A percentile compares a stretch with the other conserved stretches of the same genome.
These are phyloP conservation scores for Myriosclerotinia duriaeana DNA, from an alignment of 2,329 filamentous ascomycete genomes.

Conservation along the genomic window DNA sequence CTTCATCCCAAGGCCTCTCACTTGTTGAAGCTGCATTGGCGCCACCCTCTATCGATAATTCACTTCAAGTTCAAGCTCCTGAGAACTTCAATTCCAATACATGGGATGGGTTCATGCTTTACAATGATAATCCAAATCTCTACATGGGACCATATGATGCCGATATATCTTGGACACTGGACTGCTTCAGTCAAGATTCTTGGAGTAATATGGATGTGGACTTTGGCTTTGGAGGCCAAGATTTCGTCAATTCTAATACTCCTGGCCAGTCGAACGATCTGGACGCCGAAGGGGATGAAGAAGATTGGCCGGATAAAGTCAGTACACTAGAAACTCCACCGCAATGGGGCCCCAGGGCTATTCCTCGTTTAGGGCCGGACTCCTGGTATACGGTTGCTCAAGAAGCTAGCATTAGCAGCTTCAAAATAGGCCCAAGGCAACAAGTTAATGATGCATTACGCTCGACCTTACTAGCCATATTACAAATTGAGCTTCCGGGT, in stretches of 20 bases:
- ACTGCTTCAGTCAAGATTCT: slow-evolving; percentile 27
- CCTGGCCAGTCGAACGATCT: slow-evolving; percentile 25
- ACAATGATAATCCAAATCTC: slow-evolving; percentile 30
- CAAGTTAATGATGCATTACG: slow-evolving; percentile 30
- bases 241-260: neutral
- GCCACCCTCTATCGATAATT: slow-evolving; percentile 26
- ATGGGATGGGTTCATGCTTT: slow-evolving; percentile 38
- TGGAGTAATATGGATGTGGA: slow-evolving; percentile 20
- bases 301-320: slow-evolving; percentile 38
- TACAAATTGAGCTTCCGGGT: slow-evolving; percentile 20
- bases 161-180: slow-evolving; percentile 38
- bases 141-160: slow-evolving; percentile 39
- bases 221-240: neutral
- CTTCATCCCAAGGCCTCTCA: slow-evolving; percentile 33
- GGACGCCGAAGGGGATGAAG: slow-evolving; percentile 35
- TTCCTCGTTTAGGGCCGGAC: slow-evolving; percentile 32
- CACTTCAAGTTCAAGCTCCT: slow-evolving; percentile 26
- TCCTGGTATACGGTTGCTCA: slow-evolving; percentile 36
- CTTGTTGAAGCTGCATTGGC: slow-evolving; percentile 38
- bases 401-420: slow-evolving; percentile 32
- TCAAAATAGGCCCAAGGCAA: slow-evolving; percentile 29
- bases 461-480: slow-evolving; percentile 27
- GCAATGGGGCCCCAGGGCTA: slow-evolving; percentile 25
- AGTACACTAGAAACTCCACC: slow-evolving; percentile 25
- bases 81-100: slow-evolving; percentile 31